Evolutionary conservation across 192 early-diverging fungal species (phyloP).

Genomic region (Backusella liffmaniae): DNA sequence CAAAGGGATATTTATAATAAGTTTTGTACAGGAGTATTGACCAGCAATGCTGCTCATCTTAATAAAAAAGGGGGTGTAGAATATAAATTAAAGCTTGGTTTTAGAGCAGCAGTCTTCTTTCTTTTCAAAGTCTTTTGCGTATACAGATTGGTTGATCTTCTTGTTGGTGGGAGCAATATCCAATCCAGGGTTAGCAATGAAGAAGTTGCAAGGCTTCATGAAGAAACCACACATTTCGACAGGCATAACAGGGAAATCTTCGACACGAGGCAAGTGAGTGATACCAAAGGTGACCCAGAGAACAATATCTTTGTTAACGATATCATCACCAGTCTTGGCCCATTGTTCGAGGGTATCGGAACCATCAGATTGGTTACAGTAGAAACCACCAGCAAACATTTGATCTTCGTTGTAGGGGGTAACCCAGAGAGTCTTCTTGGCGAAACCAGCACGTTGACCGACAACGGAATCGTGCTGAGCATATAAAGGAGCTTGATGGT

Average conservation of each 20-base stretch:
- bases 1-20: constrained; percentile 2
- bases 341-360: constrained; percentile 25
- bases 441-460: constrained; percentile 36
- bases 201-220: constrained; percentile 41
- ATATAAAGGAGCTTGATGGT: constrained; percentile 26
- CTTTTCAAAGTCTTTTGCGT: constrained; percentile 20
- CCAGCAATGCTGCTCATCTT: constrained; percentile 5
- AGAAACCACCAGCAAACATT: constrained; percentile 42
- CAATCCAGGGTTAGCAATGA: constrained; percentile 34
- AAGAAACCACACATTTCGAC: constrained; percentile 37
- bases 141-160: constrained; percentile 28
- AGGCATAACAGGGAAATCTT: constrained; percentile 42
- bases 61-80: not conserved
- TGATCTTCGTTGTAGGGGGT: constrained; percentile 40
- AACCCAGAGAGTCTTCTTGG: constrained; percentile 39
- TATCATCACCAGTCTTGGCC: constrained; percentile 22
- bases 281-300: constrained; percentile 42
- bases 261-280: constrained; percentile 37
- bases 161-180: constrained; percentile 36
- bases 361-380: constrained; percentile 37
- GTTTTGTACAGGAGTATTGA: not conserved
- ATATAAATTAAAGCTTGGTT: constrained; percentile 18
- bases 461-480: constrained; percentile 39
- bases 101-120: constrained; percentile 16
- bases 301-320: constrained; percentile 33